A percentile compares a stretch with the other conserved stretches of the same genome.
Conservation (phyloP, 345 rosid species). For the Hibiscus tridactylites region DNA sequence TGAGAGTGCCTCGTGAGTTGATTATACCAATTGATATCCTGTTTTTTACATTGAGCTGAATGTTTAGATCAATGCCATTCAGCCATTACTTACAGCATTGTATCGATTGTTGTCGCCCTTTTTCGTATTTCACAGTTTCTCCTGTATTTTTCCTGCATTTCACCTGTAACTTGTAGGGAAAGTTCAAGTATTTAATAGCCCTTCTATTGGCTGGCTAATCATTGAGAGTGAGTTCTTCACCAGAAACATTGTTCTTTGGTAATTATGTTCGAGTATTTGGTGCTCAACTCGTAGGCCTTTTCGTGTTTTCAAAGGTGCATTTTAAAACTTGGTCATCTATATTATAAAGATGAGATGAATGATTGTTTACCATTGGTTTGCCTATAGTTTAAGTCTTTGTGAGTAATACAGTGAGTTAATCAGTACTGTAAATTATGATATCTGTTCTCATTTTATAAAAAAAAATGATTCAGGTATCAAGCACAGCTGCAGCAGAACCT, state of each 20-base stretch:
- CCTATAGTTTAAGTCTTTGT: not conserved
- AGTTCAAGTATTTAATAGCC: not conserved
- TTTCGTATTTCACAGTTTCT: not conserved
- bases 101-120: not conserved
- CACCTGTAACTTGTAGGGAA: not conserved
- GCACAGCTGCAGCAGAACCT: constrained; percentile 33
- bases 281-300: not conserved
- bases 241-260: not conserved
- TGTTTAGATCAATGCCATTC: not conserved
- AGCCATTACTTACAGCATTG: not conserved
- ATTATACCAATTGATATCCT: not conserved
- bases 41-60: not conserved
- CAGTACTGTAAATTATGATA: not conserved
- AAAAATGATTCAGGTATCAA: constrained; percentile 23
- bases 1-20: constrained; percentile 35
- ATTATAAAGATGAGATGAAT: not conserved
- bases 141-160: not conserved
- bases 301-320: not conserved
- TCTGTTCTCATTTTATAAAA: not conserved
- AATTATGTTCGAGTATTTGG: not conserved
- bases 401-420: not conserved
- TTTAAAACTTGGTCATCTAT: not conserved
- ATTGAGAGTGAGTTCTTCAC: not conserved
- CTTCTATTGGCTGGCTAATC: not conserved
- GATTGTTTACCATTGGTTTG: not conserved